Conservation (phyloP, 192 early-diverging fungal species). For the Lunasporangiospora selenospora region DNA sequence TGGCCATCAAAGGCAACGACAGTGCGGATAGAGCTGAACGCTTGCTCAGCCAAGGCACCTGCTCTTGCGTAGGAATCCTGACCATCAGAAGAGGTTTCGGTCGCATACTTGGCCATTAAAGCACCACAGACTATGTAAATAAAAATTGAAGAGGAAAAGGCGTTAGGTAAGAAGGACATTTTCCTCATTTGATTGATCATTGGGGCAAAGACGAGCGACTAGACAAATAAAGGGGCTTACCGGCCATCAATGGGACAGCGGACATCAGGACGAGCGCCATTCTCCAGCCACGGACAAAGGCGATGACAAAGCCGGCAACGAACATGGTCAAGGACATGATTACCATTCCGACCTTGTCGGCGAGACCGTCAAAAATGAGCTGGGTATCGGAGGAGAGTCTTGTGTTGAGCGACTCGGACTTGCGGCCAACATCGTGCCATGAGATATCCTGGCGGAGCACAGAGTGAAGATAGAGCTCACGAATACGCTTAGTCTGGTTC, state of each 20-base stretch:
- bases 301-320: slow-evolving; percentile 75
- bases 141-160: slow-evolving; percentile 38
- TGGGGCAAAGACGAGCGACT: slow-evolving; percentile 23
- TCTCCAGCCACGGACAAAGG: slow-evolving; percentile 82
- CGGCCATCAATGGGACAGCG: slow-evolving; percentile 75
- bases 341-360: slow-evolving; percentile 82
- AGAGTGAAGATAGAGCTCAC: slow-evolving; percentile 73
- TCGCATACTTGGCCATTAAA: slow-evolving; percentile 65
- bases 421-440: slow-evolving; percentile 82
- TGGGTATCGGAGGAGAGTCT: slow-evolving; percentile 87
- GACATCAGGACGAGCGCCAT: slow-evolving; percentile 83
- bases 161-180: slow-evolving; percentile 47
- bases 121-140: slow-evolving; percentile 51
- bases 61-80: slow-evolving; percentile 82
- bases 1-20: slow-evolving; percentile 86
- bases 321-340: slow-evolving; percentile 71
- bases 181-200: slow-evolving; percentile 59
- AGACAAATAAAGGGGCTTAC: too few relatives aligned
- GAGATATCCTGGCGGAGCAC: slow-evolving; percentile 87
- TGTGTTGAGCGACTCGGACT: slow-evolving; percentile 84
- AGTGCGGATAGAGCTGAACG: slow-evolving; percentile 84
- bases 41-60: slow-evolving; percentile 87
- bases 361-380: slow-evolving; percentile 87
- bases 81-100: slow-evolving; percentile 50
- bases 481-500: slow-evolving; percentile 73